Percentiles rank a stretch among this genome's conserved stretches.
These are phyloP conservation scores for Aspergillus ochraceoroseus DNA, from an alignment of 2,329 filamentous ascomycete genomes.

Conservation along the genomic window DNA sequence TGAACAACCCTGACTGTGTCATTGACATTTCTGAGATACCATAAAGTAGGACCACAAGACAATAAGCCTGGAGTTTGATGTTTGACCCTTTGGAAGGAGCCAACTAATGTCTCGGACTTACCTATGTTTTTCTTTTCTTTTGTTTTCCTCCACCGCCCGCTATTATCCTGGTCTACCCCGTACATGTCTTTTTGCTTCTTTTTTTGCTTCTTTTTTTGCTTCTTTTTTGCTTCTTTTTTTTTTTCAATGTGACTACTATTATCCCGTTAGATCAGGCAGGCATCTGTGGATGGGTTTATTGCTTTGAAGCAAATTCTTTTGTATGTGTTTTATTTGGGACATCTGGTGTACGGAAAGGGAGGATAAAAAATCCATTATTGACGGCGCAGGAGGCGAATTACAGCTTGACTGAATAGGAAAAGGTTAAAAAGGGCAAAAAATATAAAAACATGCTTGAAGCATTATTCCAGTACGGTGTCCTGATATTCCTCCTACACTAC, in stretches of 20 bases:
- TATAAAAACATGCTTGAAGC: constrained; percentile 12
- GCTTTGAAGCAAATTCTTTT: too few species aligned
- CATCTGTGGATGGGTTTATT: constrained; percentile 7
- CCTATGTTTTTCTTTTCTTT: background rate
- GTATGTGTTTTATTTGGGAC: constrained; percentile 5
- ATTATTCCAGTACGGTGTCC: too few species aligned
- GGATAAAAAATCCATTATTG: constrained; percentile 4
- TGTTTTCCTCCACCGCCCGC: background rate
- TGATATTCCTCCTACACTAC: too few species aligned
- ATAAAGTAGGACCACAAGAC: background rate
- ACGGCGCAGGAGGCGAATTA: constrained; percentile 7
- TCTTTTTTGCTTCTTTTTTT: background rate
- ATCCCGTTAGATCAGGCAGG: constrained; percentile 3
- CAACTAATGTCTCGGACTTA: constrained; percentile 12
- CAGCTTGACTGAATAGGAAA: constrained; percentile 2
- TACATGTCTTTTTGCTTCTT: background rate
- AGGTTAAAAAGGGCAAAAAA: background rate
- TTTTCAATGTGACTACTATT: constrained; percentile 6
- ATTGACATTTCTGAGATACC: too few species aligned
- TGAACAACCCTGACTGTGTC: too few species aligned
- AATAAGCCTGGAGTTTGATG: background rate
- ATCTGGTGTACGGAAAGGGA: constrained; percentile 11
- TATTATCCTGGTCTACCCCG: background rate
- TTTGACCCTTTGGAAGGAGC: background rate
- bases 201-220: background rate